phyloP scores from a whole-genome alignment of 163 green algal species.

The Trebouxiophyceae sp. region DNA sequence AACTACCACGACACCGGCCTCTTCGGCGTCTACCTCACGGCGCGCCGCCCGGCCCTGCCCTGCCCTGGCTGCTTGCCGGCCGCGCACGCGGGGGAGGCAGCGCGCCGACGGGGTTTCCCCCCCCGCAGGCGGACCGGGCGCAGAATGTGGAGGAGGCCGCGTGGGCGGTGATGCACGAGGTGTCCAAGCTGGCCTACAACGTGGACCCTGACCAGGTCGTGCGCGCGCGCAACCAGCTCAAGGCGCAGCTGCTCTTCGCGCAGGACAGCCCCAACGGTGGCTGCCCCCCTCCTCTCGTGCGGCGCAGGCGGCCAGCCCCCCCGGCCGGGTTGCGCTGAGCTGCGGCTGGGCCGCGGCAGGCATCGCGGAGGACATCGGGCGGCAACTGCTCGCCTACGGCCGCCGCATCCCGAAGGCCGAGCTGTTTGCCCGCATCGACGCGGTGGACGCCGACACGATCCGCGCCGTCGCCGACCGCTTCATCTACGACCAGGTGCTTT shows the following conservation, averaged over 20 bases:
- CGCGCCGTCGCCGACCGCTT: conserved; percentile 87
- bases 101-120: too few relatives aligned
- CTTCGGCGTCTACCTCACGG: conserved; percentile 91
- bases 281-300: not conserved
- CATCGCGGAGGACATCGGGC: conserved; percentile 78
- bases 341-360: conserved; percentile 16
- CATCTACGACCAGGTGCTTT: conserved; percentile 89
- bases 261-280: conserved; percentile 58
- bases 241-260: conserved; percentile 78
- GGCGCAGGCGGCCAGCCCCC: not conserved
- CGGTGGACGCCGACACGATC: conserved; percentile 80
- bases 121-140: conserved; percentile 17
- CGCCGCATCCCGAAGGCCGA: conserved; percentile 91
- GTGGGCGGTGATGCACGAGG: conserved; percentile 20
- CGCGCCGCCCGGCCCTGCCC: too few relatives aligned
- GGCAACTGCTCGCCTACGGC: conserved; percentile 90
- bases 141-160: conserved; percentile 53
- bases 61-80: too few relatives aligned
- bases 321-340: too few relatives aligned
- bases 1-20: conserved; percentile 98
- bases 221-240: conserved; percentile 89
- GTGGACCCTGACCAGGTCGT: conserved; percentile 75
- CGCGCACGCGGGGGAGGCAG: too few relatives aligned
- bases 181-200: conserved; percentile 81
- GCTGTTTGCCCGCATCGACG: conserved; percentile 97